These are phyloP conservation scores for Diacronema lutheri DNA, from an alignment of 78 protist species.

Conservation along the genomic window DNA sequence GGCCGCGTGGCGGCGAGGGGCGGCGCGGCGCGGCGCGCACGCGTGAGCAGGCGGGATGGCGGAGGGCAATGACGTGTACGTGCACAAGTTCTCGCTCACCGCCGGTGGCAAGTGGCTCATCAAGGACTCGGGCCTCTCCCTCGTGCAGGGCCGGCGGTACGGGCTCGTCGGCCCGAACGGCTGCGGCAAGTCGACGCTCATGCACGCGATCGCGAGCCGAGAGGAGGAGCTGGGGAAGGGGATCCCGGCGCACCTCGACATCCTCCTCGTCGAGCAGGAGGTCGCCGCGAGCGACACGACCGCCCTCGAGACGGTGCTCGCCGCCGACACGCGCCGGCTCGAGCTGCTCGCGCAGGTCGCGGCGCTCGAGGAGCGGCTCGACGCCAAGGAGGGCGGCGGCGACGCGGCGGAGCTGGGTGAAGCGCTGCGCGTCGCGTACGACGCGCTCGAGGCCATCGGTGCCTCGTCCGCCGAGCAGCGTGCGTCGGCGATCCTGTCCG, in stretches of 20 bases:
- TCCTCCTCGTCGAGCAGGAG: slow-evolving; percentile 60
- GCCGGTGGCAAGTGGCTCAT: slow-evolving; percentile 59
- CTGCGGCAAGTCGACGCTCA: slow-evolving; percentile 61
- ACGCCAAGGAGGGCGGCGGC: not conserved
- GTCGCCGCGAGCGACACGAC: slow-evolving; percentile 1
- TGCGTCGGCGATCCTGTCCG: slow-evolving; percentile 17
- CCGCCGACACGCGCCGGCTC: not conserved
- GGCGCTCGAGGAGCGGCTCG: slow-evolving; percentile 27
- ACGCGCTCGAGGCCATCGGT: slow-evolving; percentile 12
- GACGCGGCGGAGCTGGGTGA: not conserved
- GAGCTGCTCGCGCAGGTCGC: slow-evolving; percentile 8
- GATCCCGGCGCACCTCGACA: slow-evolving; percentile 60
- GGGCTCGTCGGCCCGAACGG: slow-evolving; percentile 56
- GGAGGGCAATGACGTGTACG: slow-evolving; percentile 57
- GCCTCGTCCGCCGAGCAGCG: slow-evolving; percentile 9
- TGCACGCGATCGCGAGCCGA: slow-evolving; percentile 43
- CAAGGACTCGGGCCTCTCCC: slow-evolving; percentile 45
- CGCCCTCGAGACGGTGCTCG: not conserved
- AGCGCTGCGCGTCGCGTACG: slow-evolving; percentile 1
- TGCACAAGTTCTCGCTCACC: slow-evolving; percentile 54
- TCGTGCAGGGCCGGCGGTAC: slow-evolving; percentile 44
- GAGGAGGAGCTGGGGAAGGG: slow-evolving; percentile 36
- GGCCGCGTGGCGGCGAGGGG: no score
- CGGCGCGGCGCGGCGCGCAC: no score
- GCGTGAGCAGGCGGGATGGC: no score